phyloP scores from a whole-genome alignment of 805 yeast species.

The Ogataea henricii region DNA sequence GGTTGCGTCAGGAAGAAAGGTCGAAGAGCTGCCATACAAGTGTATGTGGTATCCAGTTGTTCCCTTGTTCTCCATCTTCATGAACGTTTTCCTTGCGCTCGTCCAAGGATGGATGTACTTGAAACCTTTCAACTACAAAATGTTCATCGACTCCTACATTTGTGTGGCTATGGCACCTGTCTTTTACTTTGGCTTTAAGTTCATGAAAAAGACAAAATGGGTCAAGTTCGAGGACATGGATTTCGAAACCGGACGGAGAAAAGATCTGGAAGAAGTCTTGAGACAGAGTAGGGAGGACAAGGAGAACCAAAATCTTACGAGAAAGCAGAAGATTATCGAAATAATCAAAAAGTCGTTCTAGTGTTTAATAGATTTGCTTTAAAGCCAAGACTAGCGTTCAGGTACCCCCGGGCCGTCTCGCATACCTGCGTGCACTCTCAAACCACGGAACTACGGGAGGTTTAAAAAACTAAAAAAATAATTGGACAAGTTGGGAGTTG shows the following conservation, averaged over 20 bases:
- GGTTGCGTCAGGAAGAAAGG: constrained; percentile 41
- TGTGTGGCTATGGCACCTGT: constrained; percentile 58
- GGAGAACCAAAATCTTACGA: neutral
- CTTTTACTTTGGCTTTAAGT: constrained; percentile 31
- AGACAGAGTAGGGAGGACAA: neutral
- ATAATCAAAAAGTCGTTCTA: neutral
- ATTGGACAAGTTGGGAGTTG: constrained; percentile 74
- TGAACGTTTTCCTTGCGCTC: constrained; percentile 54
- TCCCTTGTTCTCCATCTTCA: constrained; percentile 49
- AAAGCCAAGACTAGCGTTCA: neutral
- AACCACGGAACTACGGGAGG: too few species aligned
- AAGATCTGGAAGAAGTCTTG: constrained; percentile 28
- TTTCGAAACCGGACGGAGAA: constrained; percentile 52
- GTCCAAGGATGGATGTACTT: constrained; percentile 70
- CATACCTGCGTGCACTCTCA: too few species aligned
- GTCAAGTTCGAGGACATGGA: constrained; percentile 47
- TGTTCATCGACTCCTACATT: constrained; percentile 62
- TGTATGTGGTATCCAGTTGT: constrained; percentile 53
- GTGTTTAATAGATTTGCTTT: neutral
- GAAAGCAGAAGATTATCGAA: neutral
- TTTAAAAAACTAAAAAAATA: neutral
- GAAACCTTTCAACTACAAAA: constrained; percentile 58
- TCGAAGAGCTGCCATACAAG: constrained; percentile 54
- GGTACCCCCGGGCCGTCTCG: too few species aligned
- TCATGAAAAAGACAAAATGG: constrained; percentile 16